A percentile compares a stretch with the other conserved stretches of the same genome.
phyloP scores from a whole-genome alignment of 495 filamentous ascomycete species.

The Xylaria scruposa region DNA sequence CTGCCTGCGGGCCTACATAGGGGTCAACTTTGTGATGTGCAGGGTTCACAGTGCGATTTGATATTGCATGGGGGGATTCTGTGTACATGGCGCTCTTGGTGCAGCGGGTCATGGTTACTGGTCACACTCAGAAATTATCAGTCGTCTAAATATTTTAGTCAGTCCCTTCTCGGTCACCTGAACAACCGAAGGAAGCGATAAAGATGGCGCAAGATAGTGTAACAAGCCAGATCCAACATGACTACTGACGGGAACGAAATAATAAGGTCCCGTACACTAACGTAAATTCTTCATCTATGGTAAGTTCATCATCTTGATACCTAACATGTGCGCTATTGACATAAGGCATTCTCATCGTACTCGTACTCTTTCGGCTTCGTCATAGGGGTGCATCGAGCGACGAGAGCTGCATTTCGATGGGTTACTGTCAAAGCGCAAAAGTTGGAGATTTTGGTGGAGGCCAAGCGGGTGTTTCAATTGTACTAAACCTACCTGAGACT shows the following conservation, averaged over 20 bases:
- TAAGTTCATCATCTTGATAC: not conserved
- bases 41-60: constrained; percentile 16
- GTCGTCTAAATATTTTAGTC: constrained; percentile 24
- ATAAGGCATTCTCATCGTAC: not conserved
- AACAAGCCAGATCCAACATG: not conserved
- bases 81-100: not conserved
- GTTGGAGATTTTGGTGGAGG: constrained; percentile 4
- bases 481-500: not conserved
- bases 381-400: constrained; percentile 22
- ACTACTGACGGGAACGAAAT: not conserved
- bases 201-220: constrained; percentile 19
- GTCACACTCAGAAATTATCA: constrained; percentile 20
- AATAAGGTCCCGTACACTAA: not conserved
- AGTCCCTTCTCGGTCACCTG: constrained; percentile 18
- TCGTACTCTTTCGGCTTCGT: constrained; percentile 16
- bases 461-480: not conserved
- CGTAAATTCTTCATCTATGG: not conserved
- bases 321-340: not conserved
- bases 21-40: constrained; percentile 10
- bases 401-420: not conserved
- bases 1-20: constrained; percentile 1
- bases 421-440: not conserved
- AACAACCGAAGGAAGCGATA: constrained; percentile 25
- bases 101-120: constrained; percentile 12
- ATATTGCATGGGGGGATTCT: not conserved